phyloP scores from a whole-genome alignment of 306 rosid species.

The Pterocarpus santalinus region DNA sequence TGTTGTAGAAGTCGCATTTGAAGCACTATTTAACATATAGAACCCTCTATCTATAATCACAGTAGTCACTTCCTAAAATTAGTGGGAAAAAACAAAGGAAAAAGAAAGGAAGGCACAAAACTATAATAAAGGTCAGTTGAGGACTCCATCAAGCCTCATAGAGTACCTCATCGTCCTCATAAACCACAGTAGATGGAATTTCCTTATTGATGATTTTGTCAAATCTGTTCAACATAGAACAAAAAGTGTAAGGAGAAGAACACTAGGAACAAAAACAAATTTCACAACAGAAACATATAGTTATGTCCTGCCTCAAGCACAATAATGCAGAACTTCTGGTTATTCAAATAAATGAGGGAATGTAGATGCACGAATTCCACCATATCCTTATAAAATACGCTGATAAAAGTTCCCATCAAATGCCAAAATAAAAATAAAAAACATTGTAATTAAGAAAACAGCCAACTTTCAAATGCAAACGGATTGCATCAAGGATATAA shows the following conservation, averaged over 20 bases:
- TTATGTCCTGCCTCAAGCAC: background rate
- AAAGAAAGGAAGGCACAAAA: background rate
- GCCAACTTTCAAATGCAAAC: constrained; percentile 8
- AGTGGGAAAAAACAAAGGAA: too few species aligned
- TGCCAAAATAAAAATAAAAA: background rate
- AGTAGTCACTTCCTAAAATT: background rate
- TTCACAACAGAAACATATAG: background rate
- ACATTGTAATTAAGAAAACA: background rate
- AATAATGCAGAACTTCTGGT: background rate
- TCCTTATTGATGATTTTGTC: constrained; percentile 85
- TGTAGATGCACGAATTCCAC: background rate
- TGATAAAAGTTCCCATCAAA: background rate
- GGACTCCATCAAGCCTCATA: constrained; percentile 17
- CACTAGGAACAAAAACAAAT: background rate
- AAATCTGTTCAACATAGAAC: constrained; percentile 59
- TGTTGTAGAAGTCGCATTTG: background rate
- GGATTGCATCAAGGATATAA: background rate
- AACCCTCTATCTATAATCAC: background rate
- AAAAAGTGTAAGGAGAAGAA: background rate
- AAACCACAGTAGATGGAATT: constrained; percentile 81
- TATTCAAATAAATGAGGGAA: background rate
- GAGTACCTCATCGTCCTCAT: constrained; percentile 84
- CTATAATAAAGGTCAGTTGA: background rate
- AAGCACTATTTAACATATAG: constrained; percentile 1
- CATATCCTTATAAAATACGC: constrained; percentile 1